A percentile compares a stretch with the other conserved stretches of the same genome.
These are phyloP conservation scores for Yamadazyma olivae DNA, from an alignment of 805 yeast species.

Conservation along the genomic window DNA sequence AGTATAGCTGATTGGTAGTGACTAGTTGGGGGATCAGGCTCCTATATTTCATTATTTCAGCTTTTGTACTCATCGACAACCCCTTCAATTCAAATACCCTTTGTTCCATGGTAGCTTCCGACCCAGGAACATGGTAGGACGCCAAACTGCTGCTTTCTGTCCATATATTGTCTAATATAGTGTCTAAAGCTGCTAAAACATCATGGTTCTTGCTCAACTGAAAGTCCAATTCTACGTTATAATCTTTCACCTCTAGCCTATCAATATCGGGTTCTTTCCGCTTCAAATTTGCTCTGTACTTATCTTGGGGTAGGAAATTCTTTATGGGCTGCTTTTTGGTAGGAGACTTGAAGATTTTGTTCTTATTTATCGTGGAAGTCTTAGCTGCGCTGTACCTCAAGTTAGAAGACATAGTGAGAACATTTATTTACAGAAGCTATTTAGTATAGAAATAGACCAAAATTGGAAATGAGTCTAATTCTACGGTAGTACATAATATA, in stretches of 20 bases:
- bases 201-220: constrained; percentile 29
- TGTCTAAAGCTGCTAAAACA: constrained; percentile 28
- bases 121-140: constrained; percentile 14
- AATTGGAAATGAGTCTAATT: too few species aligned
- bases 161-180: constrained; percentile 36
- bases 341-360: constrained; percentile 20
- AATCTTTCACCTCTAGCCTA: constrained; percentile 17
- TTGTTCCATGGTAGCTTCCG: constrained; percentile 19
- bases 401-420: constrained; percentile 14
- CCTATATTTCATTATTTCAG: constrained; percentile 35
- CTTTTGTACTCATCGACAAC: constrained; percentile 30
- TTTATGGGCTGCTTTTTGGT: constrained; percentile 22
- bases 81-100: constrained; percentile 33
- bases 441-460: background rate
- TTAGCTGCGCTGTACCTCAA: constrained; percentile 38
- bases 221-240: constrained; percentile 39
- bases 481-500: too few species aligned
- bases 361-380: constrained; percentile 29
- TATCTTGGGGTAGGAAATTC: constrained; percentile 23
- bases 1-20: constrained; percentile 46
- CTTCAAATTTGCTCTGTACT: constrained; percentile 16
- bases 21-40: constrained; percentile 38
- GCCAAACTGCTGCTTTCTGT: constrained; percentile 30
- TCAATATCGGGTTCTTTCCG: constrained; percentile 5
- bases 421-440: background rate